Conservation (phyloP, 2,329 filamentous ascomycete genomes). For the Aspergillus spinulosporus region DNA sequence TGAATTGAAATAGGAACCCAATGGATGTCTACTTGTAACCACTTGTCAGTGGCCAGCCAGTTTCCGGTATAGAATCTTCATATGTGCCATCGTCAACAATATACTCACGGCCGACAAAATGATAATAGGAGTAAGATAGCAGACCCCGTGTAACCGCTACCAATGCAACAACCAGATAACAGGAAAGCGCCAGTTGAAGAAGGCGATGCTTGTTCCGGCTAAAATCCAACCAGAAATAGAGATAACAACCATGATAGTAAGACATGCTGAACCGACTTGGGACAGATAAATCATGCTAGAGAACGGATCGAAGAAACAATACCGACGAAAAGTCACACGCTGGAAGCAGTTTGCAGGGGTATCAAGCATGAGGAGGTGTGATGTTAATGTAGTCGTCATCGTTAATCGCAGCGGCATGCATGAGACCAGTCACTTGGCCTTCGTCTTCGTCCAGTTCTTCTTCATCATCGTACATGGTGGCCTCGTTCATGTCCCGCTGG, state of each 20-base stretch:
- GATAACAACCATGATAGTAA: constrained; percentile 13
- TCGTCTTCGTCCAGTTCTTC: constrained; percentile 48
- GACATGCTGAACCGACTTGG: constrained; percentile 4
- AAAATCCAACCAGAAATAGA: constrained; percentile 10
- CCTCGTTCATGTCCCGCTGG: constrained; percentile 36
- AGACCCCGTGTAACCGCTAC: constrained; percentile 24
- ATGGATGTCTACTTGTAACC: constrained; percentile 13
- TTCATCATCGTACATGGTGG: constrained; percentile 47
- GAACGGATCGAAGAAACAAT: constrained; percentile 1
- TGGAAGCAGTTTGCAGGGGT: constrained; percentile 29
- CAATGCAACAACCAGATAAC: constrained; percentile 32
- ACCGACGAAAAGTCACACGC: constrained; percentile 13
- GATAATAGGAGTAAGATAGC: constrained; percentile 3
- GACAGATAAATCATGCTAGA: constrained; percentile 14
- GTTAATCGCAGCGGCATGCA: constrained; percentile 45
- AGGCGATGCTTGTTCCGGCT: constrained; percentile 22
- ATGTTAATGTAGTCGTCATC: constrained; percentile 46
- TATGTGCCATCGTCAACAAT: constrained; percentile 12
- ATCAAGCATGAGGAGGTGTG: constrained; percentile 37
- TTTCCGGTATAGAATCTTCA: constrained; percentile 7
- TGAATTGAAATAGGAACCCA: background rate
- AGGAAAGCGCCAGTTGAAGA: constrained; percentile 26
- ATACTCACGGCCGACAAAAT: constrained; percentile 5
- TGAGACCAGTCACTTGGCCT: constrained; percentile 42
- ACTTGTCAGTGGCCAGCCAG: constrained; percentile 1